Conservation (phyloP, 352 stramenopile species). For the Chrysophaeum taylorii region DNA sequence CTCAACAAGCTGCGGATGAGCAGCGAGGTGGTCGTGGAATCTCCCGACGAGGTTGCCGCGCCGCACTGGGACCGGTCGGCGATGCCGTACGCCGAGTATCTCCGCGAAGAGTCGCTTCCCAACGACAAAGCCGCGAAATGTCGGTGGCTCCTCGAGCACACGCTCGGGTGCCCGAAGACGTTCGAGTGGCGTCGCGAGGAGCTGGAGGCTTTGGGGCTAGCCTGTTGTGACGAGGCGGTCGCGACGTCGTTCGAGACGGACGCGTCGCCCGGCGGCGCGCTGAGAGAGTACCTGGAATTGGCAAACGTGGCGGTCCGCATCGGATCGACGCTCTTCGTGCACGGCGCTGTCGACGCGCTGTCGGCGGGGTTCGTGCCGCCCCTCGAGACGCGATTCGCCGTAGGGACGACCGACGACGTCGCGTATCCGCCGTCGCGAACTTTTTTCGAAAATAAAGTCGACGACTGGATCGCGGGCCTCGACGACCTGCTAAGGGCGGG, state of each 20-base stretch:
- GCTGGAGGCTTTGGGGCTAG: conserved; percentile 32
- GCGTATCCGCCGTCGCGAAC: neutral
- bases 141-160: conserved; percentile 74
- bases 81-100: conserved; percentile 29
- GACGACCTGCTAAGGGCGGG: conserved; percentile 65
- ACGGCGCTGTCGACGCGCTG: conserved; percentile 62
- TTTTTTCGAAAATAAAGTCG: conserved; percentile 27
- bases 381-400: conserved; percentile 30
- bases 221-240: conserved; percentile 58
- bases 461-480: conserved; percentile 47
- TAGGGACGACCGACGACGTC: conserved; percentile 48
- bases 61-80: conserved; percentile 38
- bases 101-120: conserved; percentile 21
- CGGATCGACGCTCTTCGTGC: conserved; percentile 77
- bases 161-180: conserved; percentile 71
- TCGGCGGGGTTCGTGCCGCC: conserved; percentile 62
- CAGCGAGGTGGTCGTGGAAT: conserved; percentile 53
- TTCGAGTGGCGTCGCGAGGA: conserved; percentile 71
- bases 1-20: conserved; percentile 80
- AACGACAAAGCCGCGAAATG: conserved; percentile 49
- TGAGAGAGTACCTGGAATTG: conserved; percentile 67
- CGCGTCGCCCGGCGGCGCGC: conserved; percentile 53
- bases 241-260: conserved; percentile 60
- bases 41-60: conserved; percentile 27
- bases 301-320: conserved; percentile 61